These are phyloP conservation scores for Candida sanyaensis DNA, from an alignment of 1,139 yeast species.

Conservation along the genomic window DNA sequence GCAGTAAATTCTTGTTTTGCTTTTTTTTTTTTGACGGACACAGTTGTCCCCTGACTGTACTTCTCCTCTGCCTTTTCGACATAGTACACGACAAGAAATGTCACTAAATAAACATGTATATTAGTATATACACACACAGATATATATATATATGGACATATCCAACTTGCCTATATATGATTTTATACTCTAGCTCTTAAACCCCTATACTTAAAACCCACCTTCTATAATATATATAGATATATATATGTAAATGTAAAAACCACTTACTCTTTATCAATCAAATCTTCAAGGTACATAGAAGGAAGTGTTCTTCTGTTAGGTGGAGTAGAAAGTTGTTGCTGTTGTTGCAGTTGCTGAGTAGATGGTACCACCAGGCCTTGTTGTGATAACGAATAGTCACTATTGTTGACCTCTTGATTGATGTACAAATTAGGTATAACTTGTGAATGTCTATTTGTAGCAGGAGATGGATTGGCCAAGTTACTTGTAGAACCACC, in stretches of 20 bases:
- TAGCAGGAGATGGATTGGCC: slow-evolving; percentile 24
- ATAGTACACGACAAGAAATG: too few relatives aligned
- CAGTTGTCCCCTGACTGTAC: too few relatives aligned
- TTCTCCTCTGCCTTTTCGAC: too few relatives aligned
- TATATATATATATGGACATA: too few relatives aligned
- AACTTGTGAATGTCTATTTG: slow-evolving; percentile 33
- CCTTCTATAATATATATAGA: not conserved
- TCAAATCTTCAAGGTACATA: slow-evolving; percentile 58
- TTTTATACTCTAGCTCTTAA: too few relatives aligned
- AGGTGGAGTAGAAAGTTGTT: slow-evolving; percentile 10
- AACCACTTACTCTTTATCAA: slow-evolving; percentile 31
- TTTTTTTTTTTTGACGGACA: too few relatives aligned
- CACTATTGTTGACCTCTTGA: slow-evolving; percentile 37
- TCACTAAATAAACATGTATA: too few relatives aligned
- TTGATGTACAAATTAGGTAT: slow-evolving; percentile 41
- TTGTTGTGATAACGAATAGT: slow-evolving; percentile 26
- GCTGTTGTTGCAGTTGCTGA: slow-evolving; percentile 14
- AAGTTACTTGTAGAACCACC: slow-evolving; percentile 30
- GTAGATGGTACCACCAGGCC: slow-evolving; percentile 9
- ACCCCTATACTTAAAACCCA: too few relatives aligned
- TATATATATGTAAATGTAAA: not conserved
- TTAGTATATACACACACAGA: too few relatives aligned
- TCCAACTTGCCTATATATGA: too few relatives aligned
- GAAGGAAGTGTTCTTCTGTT: slow-evolving; percentile 51
- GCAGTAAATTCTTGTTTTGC: too few relatives aligned